Percentiles rank a stretch among this genome's conserved stretches.
Conservation (phyloP, 1,284 basidiomycete species). For the Filobasidium uniguttulatum region DNA sequence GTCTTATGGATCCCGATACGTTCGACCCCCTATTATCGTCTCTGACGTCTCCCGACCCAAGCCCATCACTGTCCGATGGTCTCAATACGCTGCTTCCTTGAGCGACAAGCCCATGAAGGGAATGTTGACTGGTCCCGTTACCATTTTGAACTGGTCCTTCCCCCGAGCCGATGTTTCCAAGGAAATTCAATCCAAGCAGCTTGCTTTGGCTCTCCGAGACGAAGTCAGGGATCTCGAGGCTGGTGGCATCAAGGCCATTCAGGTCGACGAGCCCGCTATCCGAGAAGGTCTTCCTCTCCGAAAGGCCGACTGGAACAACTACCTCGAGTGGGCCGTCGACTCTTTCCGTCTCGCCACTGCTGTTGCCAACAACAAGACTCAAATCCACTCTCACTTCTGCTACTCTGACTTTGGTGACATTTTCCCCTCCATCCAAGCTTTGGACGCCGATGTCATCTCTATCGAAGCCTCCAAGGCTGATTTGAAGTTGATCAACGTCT, state of each 20-base stretch:
- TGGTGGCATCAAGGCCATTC: constrained; percentile 93
- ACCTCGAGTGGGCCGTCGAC: constrained; percentile 93
- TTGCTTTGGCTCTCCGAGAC: constrained; percentile 94
- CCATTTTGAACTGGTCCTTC: constrained; percentile 99
- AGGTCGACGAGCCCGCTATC: constrained; percentile 99
- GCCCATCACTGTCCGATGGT: constrained; percentile 97
- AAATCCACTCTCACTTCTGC: constrained; percentile 97
- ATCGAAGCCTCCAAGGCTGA: constrained; percentile 97
- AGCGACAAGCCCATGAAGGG: constrained; percentile 97
- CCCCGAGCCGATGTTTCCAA: constrained; percentile 94
- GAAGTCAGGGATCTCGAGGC: constrained; percentile 97
- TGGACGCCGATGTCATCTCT: constrained; percentile 98
- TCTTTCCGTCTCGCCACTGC: constrained; percentile 94
- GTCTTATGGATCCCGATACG: constrained; percentile 76
- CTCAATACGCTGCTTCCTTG: constrained; percentile 87
- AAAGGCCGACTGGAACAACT: constrained; percentile 82
- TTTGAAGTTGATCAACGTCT: constrained; percentile 92
- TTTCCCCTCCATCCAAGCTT: constrained; percentile 91
- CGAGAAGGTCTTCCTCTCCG: constrained; percentile 97
- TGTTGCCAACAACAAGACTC: constrained; percentile 78
- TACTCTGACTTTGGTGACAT: constrained; percentile 76
- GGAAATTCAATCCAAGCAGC: constrained; percentile 95
- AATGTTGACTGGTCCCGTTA: constrained; percentile 45
- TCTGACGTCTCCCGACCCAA: constrained; percentile 89
- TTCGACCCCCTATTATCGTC: constrained; percentile 97